Evolutionary conservation across 2,329 filamentous ascomycete genomes (phyloP), one percentile per base, ranked within the genome.

Genomic region (Fusarium armeniacum): DNA sequence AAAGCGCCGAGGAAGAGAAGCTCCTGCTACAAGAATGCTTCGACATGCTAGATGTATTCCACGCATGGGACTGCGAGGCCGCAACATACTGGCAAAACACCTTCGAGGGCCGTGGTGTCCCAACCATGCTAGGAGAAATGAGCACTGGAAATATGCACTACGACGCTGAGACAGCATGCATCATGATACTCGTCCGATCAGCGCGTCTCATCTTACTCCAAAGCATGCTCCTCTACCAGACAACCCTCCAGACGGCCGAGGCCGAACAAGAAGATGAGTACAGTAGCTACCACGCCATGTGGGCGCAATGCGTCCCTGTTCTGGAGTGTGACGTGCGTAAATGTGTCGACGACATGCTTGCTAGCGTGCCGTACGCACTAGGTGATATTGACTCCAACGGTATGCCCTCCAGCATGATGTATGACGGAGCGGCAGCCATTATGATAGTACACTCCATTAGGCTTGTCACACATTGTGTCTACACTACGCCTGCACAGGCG

Each of bases 111-210:
- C 76, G 76, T 18, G 67, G 62, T 3, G 59, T 71, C 4, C 77
- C 77, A 7, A 76, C 73, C 2, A 58, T 63, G 1, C 67, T 79
- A 6, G 77, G 77, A 6, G 64, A 76, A 22, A 69, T 77, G 36
- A 60, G 44, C 6, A 57, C 67, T 1, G 67, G 54, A 4, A 61
- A 40, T 6, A 67, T 50, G 5, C 70, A 72, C 54, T 79, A 73
- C 56, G 77, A 79, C 43, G 64, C 71, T 3, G 76, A 78, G 47
- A 78, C 77, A 11, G 77, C 77, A 0, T 79, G 77, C 54, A 78
- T 71, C 30, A 75, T 79, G 35, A 75, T 79, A 24, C 54, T 79
- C 12, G 59, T 78, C 5, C 72, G 77, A 8, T 77, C 77, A 1
- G 73, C 75, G 8, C 73, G 77, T 2, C 69, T 79, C 3, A 78